Conservation (phyloP, 2,329 filamentous ascomycete genomes). For the Alternaria novae-zelandiae region DNA sequence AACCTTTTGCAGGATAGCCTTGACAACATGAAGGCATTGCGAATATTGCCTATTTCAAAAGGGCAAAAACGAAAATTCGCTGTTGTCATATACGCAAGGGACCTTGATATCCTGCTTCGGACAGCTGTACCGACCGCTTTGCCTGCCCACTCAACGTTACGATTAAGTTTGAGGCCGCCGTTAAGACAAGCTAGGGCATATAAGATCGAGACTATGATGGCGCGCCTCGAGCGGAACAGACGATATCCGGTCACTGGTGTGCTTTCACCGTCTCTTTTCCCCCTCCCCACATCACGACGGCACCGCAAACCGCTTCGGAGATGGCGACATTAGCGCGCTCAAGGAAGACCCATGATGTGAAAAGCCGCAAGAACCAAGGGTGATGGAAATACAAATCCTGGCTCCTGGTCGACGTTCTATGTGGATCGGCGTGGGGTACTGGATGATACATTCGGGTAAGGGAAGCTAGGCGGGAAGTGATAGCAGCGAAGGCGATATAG, state of each 20-base stretch:
- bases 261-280: neutral
- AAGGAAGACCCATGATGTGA: neutral
- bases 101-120: neutral
- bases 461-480: neutral
- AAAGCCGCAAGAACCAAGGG: neutral
- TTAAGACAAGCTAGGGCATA: neutral
- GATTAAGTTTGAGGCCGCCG: neutral
- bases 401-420: neutral
- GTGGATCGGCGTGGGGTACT: neutral
- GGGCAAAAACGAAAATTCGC: too few relatives aligned
- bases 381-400: neutral
- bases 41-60: neutral
- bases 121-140: neutral
- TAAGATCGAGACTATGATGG: neutral
- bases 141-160: neutral
- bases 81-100: neutral
- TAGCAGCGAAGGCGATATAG: neutral
- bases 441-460: neutral
- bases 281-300: neutral
- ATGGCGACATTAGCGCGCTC: neutral
- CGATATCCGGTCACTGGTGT: neutral
- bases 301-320: neutral
- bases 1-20: neutral
- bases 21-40: neutral
- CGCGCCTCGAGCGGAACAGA: neutral